These are phyloP conservation scores for Didymosphaeria variabile DNA, from an alignment of 2,329 filamentous ascomycete species.

Conservation along the genomic window DNA sequence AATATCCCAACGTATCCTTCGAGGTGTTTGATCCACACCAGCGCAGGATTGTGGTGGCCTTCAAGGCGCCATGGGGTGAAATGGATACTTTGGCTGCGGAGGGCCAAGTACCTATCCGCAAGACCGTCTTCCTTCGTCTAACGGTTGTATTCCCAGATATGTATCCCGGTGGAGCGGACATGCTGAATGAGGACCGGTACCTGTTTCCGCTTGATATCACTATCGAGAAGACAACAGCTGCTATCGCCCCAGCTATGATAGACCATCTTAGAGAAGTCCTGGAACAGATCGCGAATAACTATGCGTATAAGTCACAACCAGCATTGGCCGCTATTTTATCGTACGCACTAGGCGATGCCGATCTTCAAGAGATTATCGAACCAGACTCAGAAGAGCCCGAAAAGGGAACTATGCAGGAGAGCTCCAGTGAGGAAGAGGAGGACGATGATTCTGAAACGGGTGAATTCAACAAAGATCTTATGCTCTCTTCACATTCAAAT, in stretches of 20 bases:
- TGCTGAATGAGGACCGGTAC: constrained; percentile 54
- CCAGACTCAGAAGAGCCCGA: constrained; percentile 21
- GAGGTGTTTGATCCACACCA: constrained; percentile 66
- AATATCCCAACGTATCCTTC: constrained; percentile 68
- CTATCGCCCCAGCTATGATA: constrained; percentile 61
- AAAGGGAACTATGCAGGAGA: constrained; percentile 53
- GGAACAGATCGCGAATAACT: constrained; percentile 63
- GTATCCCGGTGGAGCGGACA: constrained; percentile 58
- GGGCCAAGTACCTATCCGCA: constrained; percentile 47
- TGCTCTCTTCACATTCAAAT: constrained; percentile 66
- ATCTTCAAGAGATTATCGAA: constrained; percentile 64
- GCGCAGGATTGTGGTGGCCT: constrained; percentile 63
- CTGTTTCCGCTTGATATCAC: constrained; percentile 60
- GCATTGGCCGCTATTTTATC: constrained; percentile 70
- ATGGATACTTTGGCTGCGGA: constrained; percentile 46
- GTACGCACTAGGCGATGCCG: constrained; percentile 68
- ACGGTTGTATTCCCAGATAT: constrained; percentile 66
- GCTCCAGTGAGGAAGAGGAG: constrained; percentile 85
- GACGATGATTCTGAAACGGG: constrained; percentile 69
- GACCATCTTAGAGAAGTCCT: constrained; percentile 60
- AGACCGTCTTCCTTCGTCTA: constrained; percentile 64
- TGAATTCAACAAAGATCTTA: constrained; percentile 56
- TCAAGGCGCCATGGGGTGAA: constrained; percentile 68
- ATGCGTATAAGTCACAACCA: constrained; percentile 61
- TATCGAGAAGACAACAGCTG: constrained; percentile 65